These are phyloP conservation scores for Pleurotus eryngii DNA, from an alignment of 768 basidiomycete genomes.

Conservation along the genomic window DNA sequence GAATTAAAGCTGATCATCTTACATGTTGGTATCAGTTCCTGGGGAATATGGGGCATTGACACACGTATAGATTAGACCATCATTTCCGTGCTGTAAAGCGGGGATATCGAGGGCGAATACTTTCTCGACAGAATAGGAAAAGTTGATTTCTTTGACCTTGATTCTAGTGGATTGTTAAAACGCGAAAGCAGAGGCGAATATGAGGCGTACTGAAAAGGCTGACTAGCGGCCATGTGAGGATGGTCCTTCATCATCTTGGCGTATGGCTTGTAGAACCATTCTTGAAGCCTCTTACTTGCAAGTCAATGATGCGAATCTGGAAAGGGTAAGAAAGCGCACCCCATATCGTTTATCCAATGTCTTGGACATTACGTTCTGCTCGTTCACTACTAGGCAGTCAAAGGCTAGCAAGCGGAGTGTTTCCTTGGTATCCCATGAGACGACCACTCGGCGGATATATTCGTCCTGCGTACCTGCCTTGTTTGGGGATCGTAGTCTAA, in stretches of 20 bases:
- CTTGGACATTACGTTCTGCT: conserved; percentile 82
- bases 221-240: conserved; percentile 56
- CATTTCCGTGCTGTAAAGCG: conserved; percentile 83
- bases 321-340: conserved; percentile 42
- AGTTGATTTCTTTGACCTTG: conserved; percentile 80
- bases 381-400: conserved; percentile 86
- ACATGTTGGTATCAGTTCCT: conserved; percentile 88
- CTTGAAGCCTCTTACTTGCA: conserved; percentile 62
- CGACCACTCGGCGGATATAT: background rate
- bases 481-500: conserved; percentile 81
- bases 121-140: conserved; percentile 84
- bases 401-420: conserved; percentile 83
- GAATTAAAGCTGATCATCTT: conserved; percentile 20
- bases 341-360: conserved; percentile 87
- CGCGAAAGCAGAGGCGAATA: conserved; percentile 1
- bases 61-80: conserved; percentile 96
- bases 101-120: conserved; percentile 86
- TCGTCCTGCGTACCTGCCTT: conserved; percentile 51
- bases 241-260: conserved; percentile 63
- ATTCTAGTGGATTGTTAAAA: conserved; percentile 48
- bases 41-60: conserved; percentile 82
- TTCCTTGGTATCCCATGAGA: conserved; percentile 48
- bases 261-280: conserved; percentile 84
- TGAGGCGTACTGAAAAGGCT: conserved; percentile 80
- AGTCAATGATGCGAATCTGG: background rate